phyloP scores from a whole-genome alignment of 257 asterid species.

The Asclepias syriaca region DNA sequence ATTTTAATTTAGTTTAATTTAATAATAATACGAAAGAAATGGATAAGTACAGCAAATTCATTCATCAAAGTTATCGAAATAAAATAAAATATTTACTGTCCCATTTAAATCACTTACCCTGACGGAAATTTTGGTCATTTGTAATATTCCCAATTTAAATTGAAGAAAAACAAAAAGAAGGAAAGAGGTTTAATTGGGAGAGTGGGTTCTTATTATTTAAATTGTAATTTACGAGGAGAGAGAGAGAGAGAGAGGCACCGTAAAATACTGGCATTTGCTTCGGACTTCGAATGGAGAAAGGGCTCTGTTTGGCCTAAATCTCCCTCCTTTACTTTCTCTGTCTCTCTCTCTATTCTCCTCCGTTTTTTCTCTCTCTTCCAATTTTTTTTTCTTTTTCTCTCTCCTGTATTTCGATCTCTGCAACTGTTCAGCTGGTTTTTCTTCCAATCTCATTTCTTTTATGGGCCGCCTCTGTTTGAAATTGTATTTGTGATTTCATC shows the following conservation, averaged over 20 bases:
- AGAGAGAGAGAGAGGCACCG: conserved; percentile 8
- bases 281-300: conserved; percentile 36
- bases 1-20: no score
- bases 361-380: conserved; percentile 15
- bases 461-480: conserved; percentile 10
- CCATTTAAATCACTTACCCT: no score
- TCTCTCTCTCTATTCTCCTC: conserved; percentile 26
- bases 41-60: no score
- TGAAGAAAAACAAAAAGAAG: no score
- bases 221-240: background rate
- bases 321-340: conserved; percentile 20
- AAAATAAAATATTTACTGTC: no score
- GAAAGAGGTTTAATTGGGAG: background rate
- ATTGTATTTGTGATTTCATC: conserved; percentile 21
- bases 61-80: no score
- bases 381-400: conserved; percentile 6
- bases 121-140: no score
- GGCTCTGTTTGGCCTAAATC: conserved; percentile 11
- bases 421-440: conserved; percentile 31
- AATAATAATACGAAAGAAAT: no score
- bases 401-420: conserved; percentile 47
- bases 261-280: conserved; percentile 32
- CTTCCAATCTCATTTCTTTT: conserved; percentile 13
- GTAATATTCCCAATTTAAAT: no score
- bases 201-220: background rate